Base-by-base conservation (phyloP, 768 basidiomycete species). In the Myochromella boudieri region DNA sequence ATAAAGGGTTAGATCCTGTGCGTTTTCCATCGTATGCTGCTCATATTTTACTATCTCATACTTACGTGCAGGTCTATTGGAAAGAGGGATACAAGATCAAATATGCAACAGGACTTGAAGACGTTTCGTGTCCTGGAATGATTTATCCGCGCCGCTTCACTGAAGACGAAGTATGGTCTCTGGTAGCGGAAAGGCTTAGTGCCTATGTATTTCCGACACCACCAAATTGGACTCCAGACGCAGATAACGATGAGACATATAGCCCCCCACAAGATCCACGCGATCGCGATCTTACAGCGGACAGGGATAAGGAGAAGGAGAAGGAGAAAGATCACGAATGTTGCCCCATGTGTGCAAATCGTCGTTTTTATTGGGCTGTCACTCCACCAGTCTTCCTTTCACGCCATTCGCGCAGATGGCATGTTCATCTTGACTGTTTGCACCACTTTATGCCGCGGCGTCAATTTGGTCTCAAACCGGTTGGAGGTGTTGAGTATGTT, bases 341-440 rank as follows among this genome's bases (percentile, higher is more conserved):
- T 18, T 55, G 54, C 29, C 37, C 29, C 12, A 55, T 55, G 50
- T 55, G 54, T 17, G 54, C 54, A 7, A 44, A 55, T 44, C 49
- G 54, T 12, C 27, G 25, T 2, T 36, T 37, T 15, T 55, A 42
- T 8, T 55, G 54, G 54, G 54, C 54, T 6, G 49, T 55, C 12
- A 51, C 54, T n/a, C 54, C 54, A 9, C 54, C 54, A 2, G 31
- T 55, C 12, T 55, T 55, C 43, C 26, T 55, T 15, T 55, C 54
- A 11, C 44, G 44, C 26, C 46, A 55, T 29, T 55, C 54, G 14
- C 49, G 54, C n/a, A 37, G 46, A 26, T 55, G 54, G 54, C 54
- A 55, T 29, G 21, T 55, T 5, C 54, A 55, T 28, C 24, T 46
- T 20, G 54, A 55, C 21, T 51, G 49, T 31, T 32, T 55, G 14